Conservation (phyloP, 2,329 filamentous ascomycete species). For the Hymenoscyphus fraxineus region DNA sequence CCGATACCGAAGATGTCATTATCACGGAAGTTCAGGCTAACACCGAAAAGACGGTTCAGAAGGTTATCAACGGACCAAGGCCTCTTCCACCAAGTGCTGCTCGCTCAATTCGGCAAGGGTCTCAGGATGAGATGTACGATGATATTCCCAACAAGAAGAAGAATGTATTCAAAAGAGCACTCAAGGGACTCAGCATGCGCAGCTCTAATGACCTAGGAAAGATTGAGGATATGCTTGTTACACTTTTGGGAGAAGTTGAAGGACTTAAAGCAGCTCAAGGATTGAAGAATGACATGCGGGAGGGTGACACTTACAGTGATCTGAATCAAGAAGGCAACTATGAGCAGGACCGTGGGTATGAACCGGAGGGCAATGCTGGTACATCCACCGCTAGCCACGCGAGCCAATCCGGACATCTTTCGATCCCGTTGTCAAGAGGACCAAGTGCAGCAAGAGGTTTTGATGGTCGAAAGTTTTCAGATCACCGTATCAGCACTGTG, state of each 20-base stretch:
- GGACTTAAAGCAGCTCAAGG: constrained; percentile 62
- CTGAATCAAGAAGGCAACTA: constrained; percentile 59
- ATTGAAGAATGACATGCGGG: constrained; percentile 48
- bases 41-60: constrained; percentile 80
- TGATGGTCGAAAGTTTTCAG: constrained; percentile 54
- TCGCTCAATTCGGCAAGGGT: constrained; percentile 42
- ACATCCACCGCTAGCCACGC: constrained; percentile 69
- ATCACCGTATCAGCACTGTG: constrained; percentile 86
- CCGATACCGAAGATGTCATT: constrained; percentile 84
- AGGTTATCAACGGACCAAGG: constrained; percentile 78
- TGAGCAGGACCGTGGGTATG: constrained; percentile 71
- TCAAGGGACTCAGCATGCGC: constrained; percentile 85
- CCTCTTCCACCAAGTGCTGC: constrained; percentile 65
- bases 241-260: constrained; percentile 88
- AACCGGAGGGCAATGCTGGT: constrained; percentile 75
- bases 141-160: constrained; percentile 72
- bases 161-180: constrained; percentile 89
- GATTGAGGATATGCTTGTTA: constrained; percentile 89
- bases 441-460: constrained; percentile 37
- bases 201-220: constrained; percentile 82
- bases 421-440: constrained; percentile 51
- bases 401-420: constrained; percentile 73
- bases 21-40: constrained; percentile 84
- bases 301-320: constrained; percentile 65
- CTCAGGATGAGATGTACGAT: constrained; percentile 51